phyloP scores from a whole-genome alignment of 140 eudicot species.

The Artemisia princeps region DNA sequence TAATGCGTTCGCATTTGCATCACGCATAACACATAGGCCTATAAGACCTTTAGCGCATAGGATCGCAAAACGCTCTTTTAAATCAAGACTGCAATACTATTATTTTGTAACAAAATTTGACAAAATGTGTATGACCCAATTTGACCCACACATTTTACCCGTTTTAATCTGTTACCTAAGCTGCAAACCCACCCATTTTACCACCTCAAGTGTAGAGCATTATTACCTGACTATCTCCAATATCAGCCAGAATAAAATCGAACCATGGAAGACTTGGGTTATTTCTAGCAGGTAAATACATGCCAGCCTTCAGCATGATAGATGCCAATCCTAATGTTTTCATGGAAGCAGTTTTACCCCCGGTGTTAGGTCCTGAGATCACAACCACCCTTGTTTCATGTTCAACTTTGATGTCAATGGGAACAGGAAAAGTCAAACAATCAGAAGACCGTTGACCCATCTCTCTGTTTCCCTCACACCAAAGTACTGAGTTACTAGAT shows the following conservation, averaged over 20 bases:
- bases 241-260: constrained; percentile 79
- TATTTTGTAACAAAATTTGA: no score
- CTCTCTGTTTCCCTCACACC: constrained; percentile 28
- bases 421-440: constrained; percentile 53
- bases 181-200: no score
- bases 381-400: constrained; percentile 64
- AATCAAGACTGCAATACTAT: no score
- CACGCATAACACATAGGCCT: no score
- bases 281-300: constrained; percentile 72
- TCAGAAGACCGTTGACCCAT: constrained; percentile 22
- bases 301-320: constrained; percentile 86
- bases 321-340: constrained; percentile 83
- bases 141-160: no score
- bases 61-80: no score
- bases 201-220: constrained; percentile 10
- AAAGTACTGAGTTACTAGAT: constrained; percentile 24
- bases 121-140: no score
- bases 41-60: no score
- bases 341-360: constrained; percentile 99
- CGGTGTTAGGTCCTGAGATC: constrained; percentile 94
- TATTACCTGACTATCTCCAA: constrained; percentile 87
- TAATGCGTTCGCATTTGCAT: no score
- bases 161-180: no score
- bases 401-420: constrained; percentile 62
- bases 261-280: constrained; percentile 84